phyloP scores from a whole-genome alignment of 1,139 yeast species.

The Scheffersomyces segobiensis region DNA sequence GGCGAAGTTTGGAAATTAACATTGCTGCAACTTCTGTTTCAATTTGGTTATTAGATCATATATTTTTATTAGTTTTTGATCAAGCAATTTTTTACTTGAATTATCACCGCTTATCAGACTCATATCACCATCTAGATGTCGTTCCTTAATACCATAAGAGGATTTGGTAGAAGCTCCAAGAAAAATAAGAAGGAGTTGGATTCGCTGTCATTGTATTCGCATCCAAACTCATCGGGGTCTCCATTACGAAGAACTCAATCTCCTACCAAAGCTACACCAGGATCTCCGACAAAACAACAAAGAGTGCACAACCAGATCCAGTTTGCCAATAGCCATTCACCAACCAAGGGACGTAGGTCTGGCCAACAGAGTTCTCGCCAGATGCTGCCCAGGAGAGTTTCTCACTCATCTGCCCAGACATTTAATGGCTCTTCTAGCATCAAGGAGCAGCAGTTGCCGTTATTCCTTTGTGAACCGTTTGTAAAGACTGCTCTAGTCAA shows the following conservation, averaged over 20 bases:
- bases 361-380: constrained; percentile 16
- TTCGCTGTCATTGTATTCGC: constrained; percentile 33
- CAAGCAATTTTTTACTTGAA: neutral
- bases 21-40: neutral
- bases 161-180: constrained; percentile 65
- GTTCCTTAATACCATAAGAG: constrained; percentile 51
- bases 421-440: constrained; percentile 1
- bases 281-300: constrained; percentile 32
- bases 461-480: constrained; percentile 88
- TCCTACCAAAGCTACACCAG: constrained; percentile 29
- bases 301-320: constrained; percentile 21
- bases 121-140: constrained; percentile 29
- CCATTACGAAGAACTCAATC: constrained; percentile 41
- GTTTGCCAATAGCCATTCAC: constrained; percentile 30
- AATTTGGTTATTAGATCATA: neutral
- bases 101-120: neutral
- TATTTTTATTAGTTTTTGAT: neutral
- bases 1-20: neutral
- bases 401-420: constrained; percentile 2
- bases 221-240: constrained; percentile 33
- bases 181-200: constrained; percentile 50
- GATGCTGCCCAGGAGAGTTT: constrained; percentile 22
- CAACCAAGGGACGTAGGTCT: constrained; percentile 31
- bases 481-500: constrained; percentile 92
- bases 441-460: constrained; percentile 38